These are phyloP conservation scores for Jatropha podagrica DNA, from an alignment of 441 rosid genomes.

Conservation along the genomic window DNA sequence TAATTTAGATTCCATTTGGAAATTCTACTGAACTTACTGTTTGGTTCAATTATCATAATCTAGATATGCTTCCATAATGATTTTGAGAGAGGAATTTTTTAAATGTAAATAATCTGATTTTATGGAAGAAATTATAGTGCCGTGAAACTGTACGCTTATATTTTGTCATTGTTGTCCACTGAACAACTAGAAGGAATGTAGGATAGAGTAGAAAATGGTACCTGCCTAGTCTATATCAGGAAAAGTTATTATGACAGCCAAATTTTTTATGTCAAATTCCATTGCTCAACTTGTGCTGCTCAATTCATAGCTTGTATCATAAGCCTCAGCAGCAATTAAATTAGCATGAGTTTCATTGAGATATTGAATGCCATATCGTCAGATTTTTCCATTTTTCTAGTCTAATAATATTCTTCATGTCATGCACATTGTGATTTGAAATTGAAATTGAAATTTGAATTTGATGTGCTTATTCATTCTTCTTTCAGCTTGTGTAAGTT, in stretches of 20 bases:
- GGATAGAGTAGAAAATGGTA: not conserved
- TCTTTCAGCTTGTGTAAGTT: conserved; percentile 50
- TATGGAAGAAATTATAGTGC: no score
- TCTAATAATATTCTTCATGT: not conserved
- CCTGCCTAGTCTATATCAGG: not conserved
- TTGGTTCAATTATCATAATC: no score
- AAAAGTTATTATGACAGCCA: not conserved
- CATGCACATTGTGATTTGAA: conserved; percentile 1
- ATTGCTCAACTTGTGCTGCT: not conserved
- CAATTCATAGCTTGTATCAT: not conserved
- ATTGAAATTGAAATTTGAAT: conserved; percentile 4
- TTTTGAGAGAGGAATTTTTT: no score
- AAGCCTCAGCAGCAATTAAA: not conserved
- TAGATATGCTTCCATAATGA: no score
- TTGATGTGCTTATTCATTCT: conserved; percentile 9
- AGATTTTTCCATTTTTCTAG: not conserved
- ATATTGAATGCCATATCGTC: not conserved
- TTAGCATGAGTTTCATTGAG: not conserved
- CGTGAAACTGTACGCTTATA: not conserved
- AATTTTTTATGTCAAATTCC: not conserved
- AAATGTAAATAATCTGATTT: no score
- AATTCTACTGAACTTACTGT: no score
- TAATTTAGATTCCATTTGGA: no score
- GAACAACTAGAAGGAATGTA: not conserved
- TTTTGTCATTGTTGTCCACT: not conserved